phyloP scores from a whole-genome alignment of 371 early-diverging fungal species.

The Fennellomyces sp. region DNA sequence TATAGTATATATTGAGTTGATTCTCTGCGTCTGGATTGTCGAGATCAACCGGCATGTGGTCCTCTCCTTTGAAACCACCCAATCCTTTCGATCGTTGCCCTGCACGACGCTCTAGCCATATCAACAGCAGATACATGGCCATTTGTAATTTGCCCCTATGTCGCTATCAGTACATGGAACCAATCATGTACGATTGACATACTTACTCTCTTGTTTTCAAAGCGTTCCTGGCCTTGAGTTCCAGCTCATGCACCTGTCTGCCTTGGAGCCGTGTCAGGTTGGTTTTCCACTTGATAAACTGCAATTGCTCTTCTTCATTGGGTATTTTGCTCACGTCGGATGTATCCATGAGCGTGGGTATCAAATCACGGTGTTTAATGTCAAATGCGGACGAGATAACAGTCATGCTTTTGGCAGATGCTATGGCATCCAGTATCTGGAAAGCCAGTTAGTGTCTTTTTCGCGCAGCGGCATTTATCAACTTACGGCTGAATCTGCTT shows the following conservation, averaged over 20 bases:
- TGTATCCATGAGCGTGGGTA: neutral
- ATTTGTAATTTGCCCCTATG: slow-evolving; percentile 6
- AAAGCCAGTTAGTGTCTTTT: too few species aligned
- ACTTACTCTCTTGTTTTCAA: slow-evolving; percentile 8
- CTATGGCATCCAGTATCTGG: neutral
- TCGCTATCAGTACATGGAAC: too few species aligned
- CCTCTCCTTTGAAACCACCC: neutral
- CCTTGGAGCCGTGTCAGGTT: neutral
- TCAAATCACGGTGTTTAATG: slow-evolving; percentile 1
- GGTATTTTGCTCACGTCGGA: slow-evolving; percentile 2
- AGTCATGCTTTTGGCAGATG: neutral
- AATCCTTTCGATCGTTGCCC: neutral
- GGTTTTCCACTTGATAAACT: neutral
- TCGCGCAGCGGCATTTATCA: too few species aligned
- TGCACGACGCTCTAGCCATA: slow-evolving; percentile 3
- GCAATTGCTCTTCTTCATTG: neutral
- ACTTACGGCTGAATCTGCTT: slow-evolving; percentile 2
- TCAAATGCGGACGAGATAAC: slow-evolving; percentile 7
- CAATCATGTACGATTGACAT: neutral
- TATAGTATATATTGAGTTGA: slow-evolving; percentile 5
- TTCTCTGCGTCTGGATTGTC: slow-evolving; percentile 2
- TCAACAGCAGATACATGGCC: neutral
- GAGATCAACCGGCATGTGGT: neutral
- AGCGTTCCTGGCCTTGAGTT: slow-evolving; percentile 5
- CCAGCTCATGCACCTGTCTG: neutral